Base-by-base conservation (phyloP, 2,329 filamentous ascomycete species). In the Knufia petricola region DNA sequence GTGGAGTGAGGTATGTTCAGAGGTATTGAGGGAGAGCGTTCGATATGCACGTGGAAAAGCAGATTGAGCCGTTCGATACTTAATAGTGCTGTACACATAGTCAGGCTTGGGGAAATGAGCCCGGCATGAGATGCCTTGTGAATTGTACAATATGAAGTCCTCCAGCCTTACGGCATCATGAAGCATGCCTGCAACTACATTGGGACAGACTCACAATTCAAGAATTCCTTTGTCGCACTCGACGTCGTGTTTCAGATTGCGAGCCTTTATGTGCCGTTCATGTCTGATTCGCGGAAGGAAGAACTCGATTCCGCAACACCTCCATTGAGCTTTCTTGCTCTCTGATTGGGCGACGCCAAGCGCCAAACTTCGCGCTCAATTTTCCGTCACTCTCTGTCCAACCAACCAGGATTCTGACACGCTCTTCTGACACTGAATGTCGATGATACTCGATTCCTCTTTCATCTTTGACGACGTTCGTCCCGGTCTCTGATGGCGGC, bases 1-100 rank as follows among this genome's bases (percentile, higher is more conserved):
- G 44, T n/a, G 52, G 48, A 10, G 40, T 28, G 28, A 48, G 56
- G 50, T 42, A 51, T 24, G 41, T 55, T 42, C 54, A 58, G 45
- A 52, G 53, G 40, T 58, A 58, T 49, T 56, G 13, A 36, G 13
- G 6, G 4, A 7, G 6, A n/a, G 32, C 6, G 4, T 8, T 36
- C 13, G 32, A n/a, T 8, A n/a, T 4, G 32, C 6, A 36, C 7
- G 28, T 7, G 32, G 32, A 36, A 17, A 36, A 36, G 32, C 19
- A 36, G 23, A 36, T n/a, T n/a, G 7, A 23, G 19, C 19, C 9
- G 37, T 34, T n/a, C 8, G 20, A 32, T 26, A 19, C 37, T 36
- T 4, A 4, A n/a, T n/a, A n/a, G n/a, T n/a, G n/a, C n/a, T n/a
- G n/a, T n/a, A n/a, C n/a, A n/a, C n/a, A n/a, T n/a, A n/a, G n/a